A percentile compares a stretch with the other conserved stretches of the same genome.
These are phyloP conservation scores for Apiospora saccharicola DNA, from an alignment of 2,329 filamentous ascomycete species.

Conservation along the genomic window DNA sequence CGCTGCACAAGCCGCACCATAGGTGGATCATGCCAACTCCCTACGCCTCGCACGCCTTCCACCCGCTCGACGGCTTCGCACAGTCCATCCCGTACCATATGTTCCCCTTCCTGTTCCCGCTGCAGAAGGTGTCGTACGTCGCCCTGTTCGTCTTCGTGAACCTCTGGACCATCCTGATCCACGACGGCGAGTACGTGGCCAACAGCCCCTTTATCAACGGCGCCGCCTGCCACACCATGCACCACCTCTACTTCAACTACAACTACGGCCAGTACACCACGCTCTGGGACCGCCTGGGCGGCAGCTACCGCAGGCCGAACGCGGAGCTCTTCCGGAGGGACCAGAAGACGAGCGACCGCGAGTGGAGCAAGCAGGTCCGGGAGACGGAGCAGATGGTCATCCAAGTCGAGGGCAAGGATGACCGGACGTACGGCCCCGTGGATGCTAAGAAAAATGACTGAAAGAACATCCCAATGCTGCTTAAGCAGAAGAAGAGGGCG, in stretches of 20 bases:
- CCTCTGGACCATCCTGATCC: slow-evolving; percentile 95
- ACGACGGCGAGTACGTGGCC: slow-evolving; percentile 93
- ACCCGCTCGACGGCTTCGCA: slow-evolving; percentile 88
- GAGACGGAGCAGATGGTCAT: slow-evolving; percentile 80
- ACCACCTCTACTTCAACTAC: slow-evolving; percentile 87
- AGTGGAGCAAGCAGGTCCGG: slow-evolving; percentile 80
- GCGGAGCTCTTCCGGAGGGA: slow-evolving; percentile 84
- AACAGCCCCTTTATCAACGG: slow-evolving; percentile 94
- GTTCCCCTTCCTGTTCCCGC: slow-evolving; percentile 90
- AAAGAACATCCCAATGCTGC: background rate
- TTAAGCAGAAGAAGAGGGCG: background rate
- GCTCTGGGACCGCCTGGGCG: slow-evolving; percentile 86
- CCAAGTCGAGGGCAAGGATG: slow-evolving; percentile 70
- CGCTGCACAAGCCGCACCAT: slow-evolving; percentile 95
- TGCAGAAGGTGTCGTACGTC: slow-evolving; percentile 90
- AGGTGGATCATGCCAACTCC: slow-evolving; percentile 98
- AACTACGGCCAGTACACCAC: slow-evolving; percentile 97
- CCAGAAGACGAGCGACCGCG: slow-evolving; percentile 81
- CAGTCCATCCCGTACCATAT: slow-evolving; percentile 93
- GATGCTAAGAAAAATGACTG: slow-evolving; percentile 57
- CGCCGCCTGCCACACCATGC: slow-evolving; percentile 91
- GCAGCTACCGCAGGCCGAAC: slow-evolving; percentile 87
- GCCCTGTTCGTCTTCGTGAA: slow-evolving; percentile 91
- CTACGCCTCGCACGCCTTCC: slow-evolving; percentile 91
- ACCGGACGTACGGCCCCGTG: slow-evolving; percentile 54